Evolutionary conservation across 768 basidiomycete genomes (phyloP).

Genomic region (Dioszegia crocea): DNA sequence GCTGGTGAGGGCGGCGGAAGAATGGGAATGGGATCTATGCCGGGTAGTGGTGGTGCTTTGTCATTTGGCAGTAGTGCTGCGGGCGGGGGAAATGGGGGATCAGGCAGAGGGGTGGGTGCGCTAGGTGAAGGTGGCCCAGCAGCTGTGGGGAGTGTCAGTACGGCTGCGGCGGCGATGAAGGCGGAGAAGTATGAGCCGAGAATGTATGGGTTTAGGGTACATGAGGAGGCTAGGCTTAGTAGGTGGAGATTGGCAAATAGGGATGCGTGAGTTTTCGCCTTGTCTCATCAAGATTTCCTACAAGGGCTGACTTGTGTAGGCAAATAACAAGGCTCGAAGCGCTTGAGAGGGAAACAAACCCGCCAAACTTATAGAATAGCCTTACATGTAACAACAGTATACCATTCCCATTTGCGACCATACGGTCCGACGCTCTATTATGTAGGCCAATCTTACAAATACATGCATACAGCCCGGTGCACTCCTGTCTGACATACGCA

Average conservation of each 20-base stretch:
- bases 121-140: conserved; percentile 41
- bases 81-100: neutral
- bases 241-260: conserved; percentile 93
- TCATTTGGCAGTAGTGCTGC: neutral
- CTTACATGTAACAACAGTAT: too few species aligned
- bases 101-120: neutral
- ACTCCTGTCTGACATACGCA: too few species aligned
- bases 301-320: conserved; percentile 38
- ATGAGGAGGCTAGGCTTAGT: conserved; percentile 87
- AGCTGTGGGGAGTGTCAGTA: conserved; percentile 66
- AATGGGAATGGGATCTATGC: neutral
- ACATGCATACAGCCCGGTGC: too few species aligned
- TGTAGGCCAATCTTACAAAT: too few species aligned
- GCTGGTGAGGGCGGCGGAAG: conserved; percentile 10
- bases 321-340: conserved; percentile 54
- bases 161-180: conserved; percentile 76
- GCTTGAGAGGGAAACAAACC: conserved; percentile 44
- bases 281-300: neutral
- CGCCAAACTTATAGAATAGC: conserved; percentile 9
- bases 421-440: too few species aligned
- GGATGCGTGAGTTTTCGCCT: conserved; percentile 61
- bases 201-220: conserved; percentile 94
- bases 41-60: neutral
- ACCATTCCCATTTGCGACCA: too few species aligned
- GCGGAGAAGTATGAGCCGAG: conserved; percentile 87